Percentiles rank a stretch among this genome's conserved stretches.
Evolutionary conservation across 208 protist species (phyloP).

Genomic region (Leishmania tropica): DNA sequence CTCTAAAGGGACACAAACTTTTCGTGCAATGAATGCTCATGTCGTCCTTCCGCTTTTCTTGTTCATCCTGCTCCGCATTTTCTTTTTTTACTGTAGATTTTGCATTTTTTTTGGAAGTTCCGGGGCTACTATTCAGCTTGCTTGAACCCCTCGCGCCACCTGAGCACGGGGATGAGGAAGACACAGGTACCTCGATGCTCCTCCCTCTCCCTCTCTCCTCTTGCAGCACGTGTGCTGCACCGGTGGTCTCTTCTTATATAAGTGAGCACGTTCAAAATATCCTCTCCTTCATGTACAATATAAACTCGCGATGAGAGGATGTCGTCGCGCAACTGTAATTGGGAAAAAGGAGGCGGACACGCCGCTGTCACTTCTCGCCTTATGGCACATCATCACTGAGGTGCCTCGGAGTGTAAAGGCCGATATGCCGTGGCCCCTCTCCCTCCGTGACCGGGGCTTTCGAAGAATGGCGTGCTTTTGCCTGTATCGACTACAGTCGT

Average conservation of each 20-base stretch:
- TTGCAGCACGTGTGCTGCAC: neutral
- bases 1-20: neutral
- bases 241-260: neutral
- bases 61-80: neutral
- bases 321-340: too few relatives aligned
- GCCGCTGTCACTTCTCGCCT: neutral
- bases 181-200: neutral
- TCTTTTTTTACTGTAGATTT: neutral
- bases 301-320: neutral
- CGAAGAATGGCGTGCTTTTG: neutral
- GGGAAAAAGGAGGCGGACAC: neutral
- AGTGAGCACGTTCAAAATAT: neutral
- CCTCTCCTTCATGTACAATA: neutral
- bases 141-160: neutral
- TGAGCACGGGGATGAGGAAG: neutral
- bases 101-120: neutral
- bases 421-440: neutral
- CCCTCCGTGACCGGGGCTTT: neutral
- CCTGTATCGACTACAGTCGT: neutral
- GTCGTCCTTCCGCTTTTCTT: neutral
- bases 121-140: neutral
- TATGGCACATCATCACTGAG: neutral
- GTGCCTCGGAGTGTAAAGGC: neutral
- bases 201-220: neutral
- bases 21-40: neutral